phyloP scores from a whole-genome alignment of 163 green algal species.

The Chloroidium sp. region DNA sequence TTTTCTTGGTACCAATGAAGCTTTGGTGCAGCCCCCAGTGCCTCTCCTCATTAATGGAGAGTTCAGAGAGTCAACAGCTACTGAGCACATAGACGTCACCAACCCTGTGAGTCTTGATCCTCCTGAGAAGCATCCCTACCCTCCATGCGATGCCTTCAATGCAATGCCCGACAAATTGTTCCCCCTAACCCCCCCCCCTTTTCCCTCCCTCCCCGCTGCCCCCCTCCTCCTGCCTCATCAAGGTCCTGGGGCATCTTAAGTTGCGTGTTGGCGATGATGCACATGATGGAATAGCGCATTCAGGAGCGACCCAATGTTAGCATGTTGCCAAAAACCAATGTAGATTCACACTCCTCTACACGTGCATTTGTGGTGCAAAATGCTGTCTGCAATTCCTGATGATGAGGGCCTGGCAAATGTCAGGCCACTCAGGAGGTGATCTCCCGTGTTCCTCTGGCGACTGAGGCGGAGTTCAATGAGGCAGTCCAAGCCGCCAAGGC shows the following conservation, averaged over 20 bases:
- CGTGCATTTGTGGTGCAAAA: too few species aligned
- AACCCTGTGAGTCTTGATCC: constrained; percentile 58
- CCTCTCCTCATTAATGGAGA: constrained; percentile 59
- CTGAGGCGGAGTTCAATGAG: constrained; percentile 70
- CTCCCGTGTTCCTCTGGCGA: constrained; percentile 63
- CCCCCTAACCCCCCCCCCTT: background rate
- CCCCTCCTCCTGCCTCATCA: too few species aligned
- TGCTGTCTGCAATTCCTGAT: too few species aligned
- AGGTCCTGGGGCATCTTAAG: too few species aligned
- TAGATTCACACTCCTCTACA: too few species aligned
- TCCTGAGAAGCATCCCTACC: background rate
- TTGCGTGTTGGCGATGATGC: too few species aligned
- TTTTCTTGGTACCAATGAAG: too few species aligned
- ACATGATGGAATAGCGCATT: too few species aligned
- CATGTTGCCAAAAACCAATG: too few species aligned
- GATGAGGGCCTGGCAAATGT: too few species aligned
- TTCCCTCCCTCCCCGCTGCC: too few species aligned
- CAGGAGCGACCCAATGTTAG: too few species aligned
- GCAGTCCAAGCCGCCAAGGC: constrained; percentile 71
- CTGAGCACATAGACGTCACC: constrained; percentile 63
- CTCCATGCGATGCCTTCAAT: background rate
- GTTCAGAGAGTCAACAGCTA: constrained; percentile 60
- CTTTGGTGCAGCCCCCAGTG: constrained; percentile 1
- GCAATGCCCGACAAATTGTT: background rate
- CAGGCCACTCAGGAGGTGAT: constrained; percentile 83